Percentiles rank a stretch among this genome's conserved stretches.
Conservation (phyloP, 2,329 filamentous ascomycete genomes). For the Ophiostoma sp. region DNA sequence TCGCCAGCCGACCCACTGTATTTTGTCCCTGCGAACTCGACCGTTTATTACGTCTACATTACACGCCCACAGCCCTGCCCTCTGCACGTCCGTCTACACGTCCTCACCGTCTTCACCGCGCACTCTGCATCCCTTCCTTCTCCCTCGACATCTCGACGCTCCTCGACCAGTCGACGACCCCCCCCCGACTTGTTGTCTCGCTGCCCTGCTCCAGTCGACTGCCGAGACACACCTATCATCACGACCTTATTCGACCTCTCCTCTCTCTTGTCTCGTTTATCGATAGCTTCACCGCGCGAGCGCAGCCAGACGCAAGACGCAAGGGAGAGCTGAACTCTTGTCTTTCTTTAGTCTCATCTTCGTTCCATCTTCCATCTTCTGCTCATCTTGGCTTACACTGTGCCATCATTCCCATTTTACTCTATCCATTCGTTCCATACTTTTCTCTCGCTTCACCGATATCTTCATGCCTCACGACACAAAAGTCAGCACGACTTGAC, state of each 20-base stretch:
- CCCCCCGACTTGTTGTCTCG: not conserved
- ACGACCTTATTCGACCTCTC: not conserved
- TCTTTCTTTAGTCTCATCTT: too few relatives aligned
- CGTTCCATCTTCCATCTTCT: not conserved
- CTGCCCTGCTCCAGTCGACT: not conserved
- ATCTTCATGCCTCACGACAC: not conserved
- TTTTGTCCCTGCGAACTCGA: not conserved
- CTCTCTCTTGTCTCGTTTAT: not conserved
- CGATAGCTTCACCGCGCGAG: not conserved
- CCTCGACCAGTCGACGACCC: not conserved
- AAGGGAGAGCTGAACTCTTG: not conserved
- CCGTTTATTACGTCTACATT: not conserved
- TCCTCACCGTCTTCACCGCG: slow-evolving; percentile 1
- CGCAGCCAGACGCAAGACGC: not conserved
- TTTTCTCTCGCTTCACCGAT: not conserved
- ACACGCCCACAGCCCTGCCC: not conserved
- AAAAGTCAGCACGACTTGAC: not conserved
- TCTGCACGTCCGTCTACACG: not conserved
- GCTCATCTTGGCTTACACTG: not conserved
- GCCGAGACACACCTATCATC: not conserved
- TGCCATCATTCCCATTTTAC: not conserved
- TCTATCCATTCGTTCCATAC: not conserved
- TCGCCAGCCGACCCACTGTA: slow-evolving; percentile 15
- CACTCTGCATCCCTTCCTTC: not conserved
- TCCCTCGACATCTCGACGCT: not conserved